Conservation (phyloP, 305 asterid species). For the Fraxinus albicans region DNA sequence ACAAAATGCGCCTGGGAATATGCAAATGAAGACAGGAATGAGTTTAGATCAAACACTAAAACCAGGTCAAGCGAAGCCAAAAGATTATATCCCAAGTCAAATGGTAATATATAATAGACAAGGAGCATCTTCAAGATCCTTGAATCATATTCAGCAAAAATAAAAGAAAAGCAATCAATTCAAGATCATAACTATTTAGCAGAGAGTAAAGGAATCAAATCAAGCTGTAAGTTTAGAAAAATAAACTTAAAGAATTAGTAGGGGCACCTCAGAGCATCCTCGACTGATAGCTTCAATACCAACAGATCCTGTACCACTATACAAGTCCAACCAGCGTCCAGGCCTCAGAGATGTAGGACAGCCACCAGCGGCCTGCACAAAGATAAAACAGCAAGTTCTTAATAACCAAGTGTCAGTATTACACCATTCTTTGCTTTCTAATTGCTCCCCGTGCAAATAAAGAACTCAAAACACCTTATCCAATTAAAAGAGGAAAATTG, state of each 20-base stretch:
- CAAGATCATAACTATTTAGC: conserved; percentile 16
- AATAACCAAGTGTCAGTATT: conserved; percentile 12
- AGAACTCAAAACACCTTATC: background rate
- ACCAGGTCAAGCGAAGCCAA: conserved; percentile 13
- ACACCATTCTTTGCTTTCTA: conserved; percentile 1
- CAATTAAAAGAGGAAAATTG: conserved; percentile 12
- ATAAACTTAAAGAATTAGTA: background rate
- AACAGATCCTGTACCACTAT: conserved; percentile 98
- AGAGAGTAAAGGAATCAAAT: background rate
- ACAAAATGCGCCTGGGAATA: conserved; percentile 81
- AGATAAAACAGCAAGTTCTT: conserved; percentile 11
- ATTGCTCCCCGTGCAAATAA: background rate
- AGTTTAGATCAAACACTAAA: conserved; percentile 9
- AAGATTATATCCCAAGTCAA: background rate
- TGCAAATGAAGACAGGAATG: conserved; percentile 20
- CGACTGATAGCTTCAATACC: conserved; percentile 97
- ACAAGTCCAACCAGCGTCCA: conserved; percentile 97
- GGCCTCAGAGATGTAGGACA: conserved; percentile 77
- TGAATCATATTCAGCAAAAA: background rate
- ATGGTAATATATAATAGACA: background rate
- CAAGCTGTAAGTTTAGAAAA: background rate
- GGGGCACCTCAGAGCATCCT: conserved; percentile 55
- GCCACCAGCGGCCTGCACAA: conserved; percentile 49
- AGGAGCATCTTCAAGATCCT: background rate
- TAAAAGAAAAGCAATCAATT: background rate